Base-by-base conservation (phyloP, 305 asterid species). In the Plantago lanceolata region DNA sequence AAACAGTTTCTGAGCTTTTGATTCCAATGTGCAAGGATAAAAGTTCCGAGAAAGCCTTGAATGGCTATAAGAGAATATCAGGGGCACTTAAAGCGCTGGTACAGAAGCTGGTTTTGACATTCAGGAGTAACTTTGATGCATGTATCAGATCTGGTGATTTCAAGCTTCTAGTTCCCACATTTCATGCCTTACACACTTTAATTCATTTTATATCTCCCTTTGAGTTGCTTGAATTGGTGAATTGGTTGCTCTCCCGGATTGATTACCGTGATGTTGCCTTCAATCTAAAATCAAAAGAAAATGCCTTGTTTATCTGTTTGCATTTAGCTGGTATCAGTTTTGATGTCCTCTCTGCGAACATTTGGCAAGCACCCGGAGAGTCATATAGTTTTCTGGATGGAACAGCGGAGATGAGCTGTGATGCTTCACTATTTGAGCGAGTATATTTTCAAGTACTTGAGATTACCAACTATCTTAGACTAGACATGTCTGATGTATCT, bases 171-270 rank as follows among this genome's bases (percentile, higher is more conserved):
- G 67, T 85, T 69, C 90, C 94, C 28, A 62, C 69, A 68, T 79
- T 85, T 49, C 81, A 75, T 80, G 88, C 82, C 73, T 73, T 93
- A n/a, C 78, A 83, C 74, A 60, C 76, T 59, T 73, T 87, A 71
- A 73, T 72, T 62, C 73, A 68, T 45, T 85, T 82, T 74, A 77
- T 84, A 67, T 77, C 82, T 79, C 96, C 97, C 67, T 79, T 79
- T 80, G 91, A 84, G 80, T 77, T 82, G 69, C 95, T 89, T 76
- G 86, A 80, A 69, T 76, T 84, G 81, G 94, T 83, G 71, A 61
- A 79, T 71, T 85, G 96, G 94, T 59, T 81, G 68, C 75, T 89
- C 70, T 79, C 91, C 75, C 79, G 45, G 74, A 76, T 89, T 75
- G 87, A 82, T 71, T 67, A 68, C 13, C 45, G 64, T 62, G 76